Percentiles rank a stretch among this genome's conserved stretches.
These are phyloP conservation scores for Botrytis medusae DNA, from an alignment of 2,329 filamentous ascomycete species.

Conservation along the genomic window DNA sequence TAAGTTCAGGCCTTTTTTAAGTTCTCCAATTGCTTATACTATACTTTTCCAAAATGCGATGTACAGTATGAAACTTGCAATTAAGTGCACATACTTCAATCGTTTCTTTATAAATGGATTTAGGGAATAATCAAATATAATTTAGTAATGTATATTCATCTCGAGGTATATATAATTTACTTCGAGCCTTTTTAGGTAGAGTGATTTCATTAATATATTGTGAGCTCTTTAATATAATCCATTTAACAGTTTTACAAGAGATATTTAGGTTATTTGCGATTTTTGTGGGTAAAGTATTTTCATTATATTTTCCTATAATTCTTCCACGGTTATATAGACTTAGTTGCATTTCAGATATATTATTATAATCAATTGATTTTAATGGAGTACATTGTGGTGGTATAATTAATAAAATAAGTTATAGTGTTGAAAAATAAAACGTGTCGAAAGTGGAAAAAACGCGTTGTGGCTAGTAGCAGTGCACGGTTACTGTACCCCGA, in stretches of 20 bases:
- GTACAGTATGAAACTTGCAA: too few relatives aligned
- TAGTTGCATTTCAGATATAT: too few relatives aligned
- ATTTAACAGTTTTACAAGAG: background rate
- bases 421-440: too few relatives aligned
- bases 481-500: too few relatives aligned
- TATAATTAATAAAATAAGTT: too few relatives aligned
- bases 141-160: background rate
- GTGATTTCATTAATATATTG: background rate
- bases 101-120: background rate
- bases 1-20: too few relatives aligned
- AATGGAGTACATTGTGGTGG: too few relatives aligned
- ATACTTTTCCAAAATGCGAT: too few relatives aligned
- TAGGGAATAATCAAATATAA: background rate
- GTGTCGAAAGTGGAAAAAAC: too few relatives aligned
- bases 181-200: background rate
- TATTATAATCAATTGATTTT: too few relatives aligned
- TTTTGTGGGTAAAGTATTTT: background rate
- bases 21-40: too few relatives aligned
- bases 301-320: background rate
- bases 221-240: background rate
- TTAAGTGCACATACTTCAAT: background rate
- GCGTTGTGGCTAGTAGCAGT: too few relatives aligned
- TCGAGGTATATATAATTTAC: background rate
- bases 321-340: background rate
- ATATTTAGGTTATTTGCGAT: background rate